A percentile compares a stretch with the other conserved stretches of the same genome.
These are phyloP conservation scores for Trichoderma atrobrunneum DNA, from an alignment of 2,329 filamentous ascomycete species.

Conservation along the genomic window DNA sequence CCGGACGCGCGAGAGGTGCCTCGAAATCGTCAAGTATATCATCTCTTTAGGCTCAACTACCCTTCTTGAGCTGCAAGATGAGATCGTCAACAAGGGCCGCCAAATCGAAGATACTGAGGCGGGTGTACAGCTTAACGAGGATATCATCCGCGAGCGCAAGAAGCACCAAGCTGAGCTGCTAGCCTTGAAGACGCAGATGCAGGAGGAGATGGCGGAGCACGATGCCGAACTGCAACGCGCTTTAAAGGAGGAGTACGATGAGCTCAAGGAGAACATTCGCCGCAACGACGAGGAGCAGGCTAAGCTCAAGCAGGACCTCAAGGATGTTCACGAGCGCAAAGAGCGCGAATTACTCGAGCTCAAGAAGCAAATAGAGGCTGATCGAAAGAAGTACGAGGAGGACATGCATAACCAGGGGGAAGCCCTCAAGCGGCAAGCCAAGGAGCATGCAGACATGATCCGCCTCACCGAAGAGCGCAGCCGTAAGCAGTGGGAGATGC, in stretches of 20 bases:
- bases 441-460: neutral
- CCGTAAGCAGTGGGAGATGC: too few relatives aligned
- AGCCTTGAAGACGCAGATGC: neutral
- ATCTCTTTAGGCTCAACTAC: neutral
- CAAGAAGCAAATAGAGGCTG: neutral
- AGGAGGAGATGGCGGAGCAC: neutral
- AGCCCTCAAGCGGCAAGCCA: neutral
- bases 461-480: too few relatives aligned
- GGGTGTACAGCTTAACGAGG: neutral
- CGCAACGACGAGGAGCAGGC: neutral
- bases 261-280: neutral
- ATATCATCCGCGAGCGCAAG: neutral
- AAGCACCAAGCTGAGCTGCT: neutral
- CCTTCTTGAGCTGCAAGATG: neutral
- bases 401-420: neutral
- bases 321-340: neutral
- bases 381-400: neutral
- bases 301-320: neutral
- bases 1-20: neutral
- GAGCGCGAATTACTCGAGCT: neutral
- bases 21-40: neutral
- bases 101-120: neutral
- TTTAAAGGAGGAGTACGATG: neutral
- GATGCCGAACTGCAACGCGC: neutral
- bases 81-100: neutral